phyloP scores from a whole-genome alignment of 192 early-diverging fungal species.

The Gorgonomyces haynaldii region DNA sequence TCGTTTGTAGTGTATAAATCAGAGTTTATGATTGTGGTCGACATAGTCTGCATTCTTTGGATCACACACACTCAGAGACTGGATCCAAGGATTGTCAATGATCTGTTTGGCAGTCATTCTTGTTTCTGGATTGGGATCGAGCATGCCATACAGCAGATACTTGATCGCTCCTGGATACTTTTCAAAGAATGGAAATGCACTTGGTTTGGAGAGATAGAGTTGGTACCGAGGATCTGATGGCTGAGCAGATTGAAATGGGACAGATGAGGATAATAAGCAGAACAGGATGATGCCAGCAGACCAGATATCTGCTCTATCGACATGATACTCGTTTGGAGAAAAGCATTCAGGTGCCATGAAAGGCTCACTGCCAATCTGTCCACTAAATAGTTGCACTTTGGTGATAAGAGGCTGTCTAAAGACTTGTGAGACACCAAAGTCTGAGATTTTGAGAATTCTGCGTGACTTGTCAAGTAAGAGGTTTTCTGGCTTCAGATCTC shows the following conservation, averaged over 20 bases:
- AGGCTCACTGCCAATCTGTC: conserved; percentile 85
- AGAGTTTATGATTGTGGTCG: too few species aligned
- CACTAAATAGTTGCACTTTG: conserved; percentile 60
- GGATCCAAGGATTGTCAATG: too few species aligned
- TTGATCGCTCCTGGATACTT: too few species aligned
- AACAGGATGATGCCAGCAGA: conserved; percentile 83
- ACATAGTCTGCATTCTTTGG: too few species aligned
- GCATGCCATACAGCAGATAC: conserved; percentile 60
- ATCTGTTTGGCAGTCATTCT: too few species aligned
- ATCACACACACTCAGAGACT: too few species aligned
- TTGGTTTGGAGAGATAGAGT: conserved; percentile 25
- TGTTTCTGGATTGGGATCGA: conserved; percentile 61
- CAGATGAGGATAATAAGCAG: conserved; percentile 45
- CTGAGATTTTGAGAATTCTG: conserved; percentile 38
- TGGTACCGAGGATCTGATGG: conserved; percentile 29
- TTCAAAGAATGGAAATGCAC: conserved; percentile 61
- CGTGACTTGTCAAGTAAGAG: conserved; percentile 37
- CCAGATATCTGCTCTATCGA: conserved; percentile 82
- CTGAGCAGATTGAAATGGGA: conserved; percentile 35
- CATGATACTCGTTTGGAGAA: conserved; percentile 66
- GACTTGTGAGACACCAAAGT: conserved; percentile 49
- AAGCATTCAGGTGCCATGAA: conserved; percentile 93
- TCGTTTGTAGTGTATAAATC: too few species aligned
- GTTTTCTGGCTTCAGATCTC: conserved; percentile 48
- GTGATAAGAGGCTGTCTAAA: conserved; percentile 15